Base-by-base conservation (phyloP, 768 basidiomycete species). In the Pleurotus citrinopileatus region DNA sequence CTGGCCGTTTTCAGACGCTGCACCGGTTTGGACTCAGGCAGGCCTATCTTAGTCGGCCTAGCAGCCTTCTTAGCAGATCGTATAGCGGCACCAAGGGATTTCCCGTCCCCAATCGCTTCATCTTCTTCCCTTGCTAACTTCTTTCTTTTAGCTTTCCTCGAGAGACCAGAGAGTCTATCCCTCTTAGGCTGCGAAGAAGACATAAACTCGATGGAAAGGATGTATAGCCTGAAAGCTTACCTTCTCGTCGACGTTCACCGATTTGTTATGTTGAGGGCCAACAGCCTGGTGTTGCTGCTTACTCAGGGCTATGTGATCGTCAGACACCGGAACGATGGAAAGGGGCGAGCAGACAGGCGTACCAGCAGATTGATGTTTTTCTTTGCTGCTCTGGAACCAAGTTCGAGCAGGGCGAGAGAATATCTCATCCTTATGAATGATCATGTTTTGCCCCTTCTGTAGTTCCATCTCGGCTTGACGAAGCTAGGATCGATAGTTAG, bases 401-500 rank as follows among this genome's bases (percentile, higher is more conserved):
- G 94, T 98, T 61, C 96, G 81, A 15, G 94, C 93, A 4, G 97
- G 97, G 55, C 95, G 78, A 19, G 91, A 87, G 67, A 84, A 91
- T 60, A 99, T 99, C 72, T 98, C 96, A 9, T 78, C 82, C 68
- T 91, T 82, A 59, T 98, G 93, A 66, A 97, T 89, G 45, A 98
- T 83, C 79, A 98, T 84, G 67, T 99, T 99, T 70, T 96, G 82
- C 19, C 94, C 92, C 68, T 98, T 99, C 60, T 79, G 86, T 23
- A 99, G 64, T 67, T 98, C 92, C 94, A 98, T 97, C 69, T 99
- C 96, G 12, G 92, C 96, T 66, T 80, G 83, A 46, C 91, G 84
- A 45, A 97, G 69, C 92, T 96, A 57, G 10, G 54, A 40, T 23
- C 15, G 27, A 40, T 7, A 48, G 34, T 62, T 26, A 61, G 54